Conservation (phyloP, 225 moss, liverwort and hornwort genomes). For the Marchantia polymorpha region DNA sequence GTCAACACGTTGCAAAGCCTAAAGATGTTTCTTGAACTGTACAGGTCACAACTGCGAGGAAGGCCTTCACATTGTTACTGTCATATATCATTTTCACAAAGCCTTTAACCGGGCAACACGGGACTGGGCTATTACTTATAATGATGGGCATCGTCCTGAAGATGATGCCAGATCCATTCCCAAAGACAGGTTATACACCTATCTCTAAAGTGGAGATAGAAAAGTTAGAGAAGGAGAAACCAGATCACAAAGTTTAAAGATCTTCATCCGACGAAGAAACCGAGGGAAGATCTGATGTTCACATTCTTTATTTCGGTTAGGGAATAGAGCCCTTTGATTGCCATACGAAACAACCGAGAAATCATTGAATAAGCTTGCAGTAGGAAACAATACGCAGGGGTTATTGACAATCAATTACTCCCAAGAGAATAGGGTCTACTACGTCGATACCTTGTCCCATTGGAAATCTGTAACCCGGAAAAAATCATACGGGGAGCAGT, state of each 20-base stretch:
- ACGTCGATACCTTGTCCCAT: too few relatives aligned
- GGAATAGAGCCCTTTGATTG: not conserved
- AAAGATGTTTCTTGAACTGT: not conserved
- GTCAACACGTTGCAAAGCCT: not conserved
- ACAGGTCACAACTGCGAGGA: slow-evolving; percentile 88
- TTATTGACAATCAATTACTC: too few relatives aligned
- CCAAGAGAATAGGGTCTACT: too few relatives aligned
- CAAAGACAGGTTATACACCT: slow-evolving; percentile 15
- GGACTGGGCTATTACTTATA: slow-evolving; percentile 66
- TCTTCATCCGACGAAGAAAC: not conserved
- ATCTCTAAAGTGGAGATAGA: slow-evolving; percentile 15
- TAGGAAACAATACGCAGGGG: slow-evolving; percentile 2
- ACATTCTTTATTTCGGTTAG: slow-evolving; percentile 17
- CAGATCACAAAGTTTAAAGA: slow-evolving; percentile 28
- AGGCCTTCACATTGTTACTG: slow-evolving; percentile 73
- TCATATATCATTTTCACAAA: slow-evolving; percentile 88
- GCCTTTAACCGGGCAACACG: slow-evolving; percentile 73
- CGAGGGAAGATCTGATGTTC: not conserved
- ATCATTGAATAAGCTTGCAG: not conserved
- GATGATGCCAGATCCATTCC: slow-evolving; percentile 56
- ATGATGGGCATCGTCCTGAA: slow-evolving; percentile 73
- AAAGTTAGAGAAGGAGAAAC: slow-evolving; percentile 15
- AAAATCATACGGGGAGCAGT: too few relatives aligned
- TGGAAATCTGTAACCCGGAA: too few relatives aligned
- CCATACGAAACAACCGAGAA: not conserved